phyloP scores from a whole-genome alignment of 129 eudicot genomes.

The Pseudognaphalium luteoalbum region DNA sequence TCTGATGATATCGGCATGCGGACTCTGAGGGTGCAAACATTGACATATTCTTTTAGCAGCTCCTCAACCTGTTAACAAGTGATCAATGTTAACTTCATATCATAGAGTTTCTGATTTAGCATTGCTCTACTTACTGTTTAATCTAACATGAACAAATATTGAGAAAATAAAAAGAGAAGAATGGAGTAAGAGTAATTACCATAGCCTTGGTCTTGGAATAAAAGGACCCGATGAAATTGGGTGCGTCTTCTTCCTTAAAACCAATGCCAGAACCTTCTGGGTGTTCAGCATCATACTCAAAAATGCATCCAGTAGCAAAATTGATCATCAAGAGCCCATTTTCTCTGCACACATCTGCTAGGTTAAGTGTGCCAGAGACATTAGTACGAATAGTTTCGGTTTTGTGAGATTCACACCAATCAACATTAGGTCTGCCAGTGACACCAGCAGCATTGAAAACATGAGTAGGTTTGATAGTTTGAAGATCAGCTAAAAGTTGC shows the following conservation, averaged over 20 bases:
- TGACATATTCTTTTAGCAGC: conserved; percentile 79
- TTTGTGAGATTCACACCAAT: conserved; percentile 95
- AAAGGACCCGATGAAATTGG: conserved; percentile 87
- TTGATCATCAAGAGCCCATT: conserved; percentile 80
- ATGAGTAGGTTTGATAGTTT: conserved; percentile 73
- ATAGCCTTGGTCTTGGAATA: conserved; percentile 98
- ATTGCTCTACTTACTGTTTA: not conserved
- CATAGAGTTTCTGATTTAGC: not conserved
- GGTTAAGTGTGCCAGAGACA: conserved; percentile 80
- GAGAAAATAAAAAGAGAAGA: not conserved
- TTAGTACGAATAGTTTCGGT: conserved; percentile 85
- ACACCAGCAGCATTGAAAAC: conserved; percentile 99
- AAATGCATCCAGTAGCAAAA: conserved; percentile 95
- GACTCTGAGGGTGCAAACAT: conserved; percentile 93
- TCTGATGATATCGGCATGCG: conserved; percentile 97
- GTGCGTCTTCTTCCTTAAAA: conserved; percentile 90
- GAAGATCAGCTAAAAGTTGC: conserved; percentile 65
- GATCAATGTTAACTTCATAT: not conserved
- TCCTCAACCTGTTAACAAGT: conserved; percentile 62
- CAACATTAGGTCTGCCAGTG: conserved; percentile 97
- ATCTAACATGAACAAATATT: not conserved
- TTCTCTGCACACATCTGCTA: conserved; percentile 92
- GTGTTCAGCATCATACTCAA: conserved; percentile 84
- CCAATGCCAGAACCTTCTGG: conserved; percentile 96
- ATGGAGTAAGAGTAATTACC: conserved; percentile 42